Percentiles rank a stretch among this genome's conserved stretches.
phyloP scores from a whole-genome alignment of 768 basidiomycete genomes.

The Megacollybia marginata region DNA sequence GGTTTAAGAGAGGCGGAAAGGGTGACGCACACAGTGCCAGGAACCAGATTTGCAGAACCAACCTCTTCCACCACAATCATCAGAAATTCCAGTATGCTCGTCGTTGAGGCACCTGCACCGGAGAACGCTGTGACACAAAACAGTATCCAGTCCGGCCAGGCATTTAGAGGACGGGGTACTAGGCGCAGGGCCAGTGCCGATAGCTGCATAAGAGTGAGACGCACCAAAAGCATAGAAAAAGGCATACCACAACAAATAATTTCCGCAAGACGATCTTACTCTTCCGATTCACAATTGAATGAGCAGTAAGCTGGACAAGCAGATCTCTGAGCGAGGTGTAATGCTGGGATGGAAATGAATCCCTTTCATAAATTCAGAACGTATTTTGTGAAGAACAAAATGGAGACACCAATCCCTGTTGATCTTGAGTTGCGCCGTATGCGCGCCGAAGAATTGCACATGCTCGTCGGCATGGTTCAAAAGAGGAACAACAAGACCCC shows the following conservation, averaged over 20 bases:
- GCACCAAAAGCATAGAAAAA: slow-evolving; percentile 4
- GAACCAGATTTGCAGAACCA: slow-evolving; percentile 56
- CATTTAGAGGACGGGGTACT: slow-evolving; percentile 46
- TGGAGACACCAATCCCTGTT: slow-evolving; percentile 76
- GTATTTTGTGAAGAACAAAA: neutral
- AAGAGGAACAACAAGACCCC: slow-evolving; percentile 78
- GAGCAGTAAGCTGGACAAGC: slow-evolving; percentile 62
- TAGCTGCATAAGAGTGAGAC: slow-evolving; percentile 28
- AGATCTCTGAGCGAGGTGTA: slow-evolving; percentile 53
- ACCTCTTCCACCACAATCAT: slow-evolving; percentile 84
- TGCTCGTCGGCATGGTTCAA: slow-evolving; percentile 66
- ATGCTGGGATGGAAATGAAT: slow-evolving; percentile 60
- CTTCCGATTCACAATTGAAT: slow-evolving; percentile 50
- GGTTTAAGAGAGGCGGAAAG: neutral
- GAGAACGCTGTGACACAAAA: slow-evolving; percentile 58
- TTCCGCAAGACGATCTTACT: slow-evolving; percentile 77
- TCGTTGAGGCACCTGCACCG: slow-evolving; percentile 46
- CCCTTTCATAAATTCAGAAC: slow-evolving; percentile 37
- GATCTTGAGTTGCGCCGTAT: slow-evolving; percentile 91
- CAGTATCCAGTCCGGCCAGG: slow-evolving; percentile 75
- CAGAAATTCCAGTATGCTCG: slow-evolving; percentile 66
- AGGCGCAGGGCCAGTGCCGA: slow-evolving; percentile 69
- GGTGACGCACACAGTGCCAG: slow-evolving; percentile 32
- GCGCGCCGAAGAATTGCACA: slow-evolving; percentile 93
- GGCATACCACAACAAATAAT: slow-evolving; percentile 75